Conservation (phyloP, 2,329 filamentous ascomycete species). For the Fusarium sp. region DNA sequence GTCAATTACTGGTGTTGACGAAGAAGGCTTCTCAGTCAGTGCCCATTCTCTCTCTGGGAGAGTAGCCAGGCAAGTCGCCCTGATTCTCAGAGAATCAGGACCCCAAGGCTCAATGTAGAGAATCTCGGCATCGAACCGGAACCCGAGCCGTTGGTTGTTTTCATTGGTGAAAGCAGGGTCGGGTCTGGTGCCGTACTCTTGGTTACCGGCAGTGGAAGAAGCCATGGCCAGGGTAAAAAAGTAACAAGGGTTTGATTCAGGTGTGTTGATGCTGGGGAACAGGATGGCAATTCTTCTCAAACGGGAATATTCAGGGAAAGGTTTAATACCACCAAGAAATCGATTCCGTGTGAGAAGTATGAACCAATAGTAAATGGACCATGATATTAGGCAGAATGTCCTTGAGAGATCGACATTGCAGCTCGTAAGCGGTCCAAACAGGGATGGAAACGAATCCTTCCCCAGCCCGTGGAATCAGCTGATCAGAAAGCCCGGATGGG, state of each 20-base stretch:
- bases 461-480: background rate
- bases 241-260: background rate
- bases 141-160: conserved; percentile 40
- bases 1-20: conserved; percentile 21
- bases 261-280: background rate
- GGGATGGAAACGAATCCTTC: background rate
- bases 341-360: background rate
- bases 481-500: background rate
- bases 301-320: background rate
- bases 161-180: conserved; percentile 31
- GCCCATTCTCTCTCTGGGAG: conserved; percentile 53
- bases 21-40: conserved; percentile 36
- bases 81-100: conserved; percentile 55
- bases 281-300: background rate
- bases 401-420: conserved; percentile 5
- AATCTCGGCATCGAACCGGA: conserved; percentile 54
- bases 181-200: conserved; percentile 28
- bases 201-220: conserved; percentile 15
- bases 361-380: background rate
- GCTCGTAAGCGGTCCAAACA: background rate
- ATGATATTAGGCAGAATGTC: conserved; percentile 12
- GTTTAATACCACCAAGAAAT: conserved; percentile 9
- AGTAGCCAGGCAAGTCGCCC: conserved; percentile 52
- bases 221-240: background rate
- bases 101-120: conserved; percentile 61